Percentiles rank a stretch among this genome's conserved stretches.
These are phyloP conservation scores for Hanseniaspora clermontiae DNA, from an alignment of 805 yeast genomes.

Conservation along the genomic window DNA sequence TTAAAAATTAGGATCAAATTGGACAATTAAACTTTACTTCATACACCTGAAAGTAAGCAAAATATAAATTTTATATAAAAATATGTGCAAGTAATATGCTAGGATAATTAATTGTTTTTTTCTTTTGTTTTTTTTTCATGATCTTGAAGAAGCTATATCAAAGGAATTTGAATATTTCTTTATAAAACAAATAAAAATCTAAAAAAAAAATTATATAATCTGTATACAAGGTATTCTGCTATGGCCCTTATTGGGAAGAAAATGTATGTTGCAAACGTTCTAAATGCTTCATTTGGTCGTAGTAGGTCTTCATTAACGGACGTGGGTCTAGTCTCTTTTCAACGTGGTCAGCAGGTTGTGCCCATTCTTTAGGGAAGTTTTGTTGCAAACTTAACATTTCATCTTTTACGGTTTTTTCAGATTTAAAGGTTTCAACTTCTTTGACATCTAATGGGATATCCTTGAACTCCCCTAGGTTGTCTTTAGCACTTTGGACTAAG, in stretches of 20 bases:
- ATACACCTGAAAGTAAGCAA: too few species aligned
- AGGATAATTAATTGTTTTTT: background rate
- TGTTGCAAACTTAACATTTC: slow-evolving; percentile 30
- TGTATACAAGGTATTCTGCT: background rate
- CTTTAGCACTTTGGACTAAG: slow-evolving; percentile 54
- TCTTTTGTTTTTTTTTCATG: too few species aligned
- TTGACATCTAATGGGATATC: slow-evolving; percentile 77
- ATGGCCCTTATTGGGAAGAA: background rate
- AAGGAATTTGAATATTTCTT: too few species aligned
- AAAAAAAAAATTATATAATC: background rate
- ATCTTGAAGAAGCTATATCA: too few species aligned
- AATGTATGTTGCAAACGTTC: slow-evolving; percentile 7
- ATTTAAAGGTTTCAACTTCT: slow-evolving; percentile 30
- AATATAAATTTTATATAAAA: too few species aligned
- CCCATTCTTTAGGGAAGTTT: slow-evolving; percentile 71
- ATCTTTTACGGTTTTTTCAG: slow-evolving; percentile 30
- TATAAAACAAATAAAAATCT: background rate
- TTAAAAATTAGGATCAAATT: background rate
- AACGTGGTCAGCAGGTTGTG: slow-evolving; percentile 52
- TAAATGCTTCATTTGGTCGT: slow-evolving; percentile 14
- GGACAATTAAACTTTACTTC: too few species aligned
- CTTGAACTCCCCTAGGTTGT: slow-evolving; percentile 45
- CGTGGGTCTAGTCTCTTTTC: slow-evolving; percentile 16
- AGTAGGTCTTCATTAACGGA: slow-evolving; percentile 1
- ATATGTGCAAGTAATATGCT: too few species aligned